These are phyloP conservation scores for Macadamia integrifolia DNA, from an alignment of 164 flowering plant genomes.

Conservation along the genomic window DNA sequence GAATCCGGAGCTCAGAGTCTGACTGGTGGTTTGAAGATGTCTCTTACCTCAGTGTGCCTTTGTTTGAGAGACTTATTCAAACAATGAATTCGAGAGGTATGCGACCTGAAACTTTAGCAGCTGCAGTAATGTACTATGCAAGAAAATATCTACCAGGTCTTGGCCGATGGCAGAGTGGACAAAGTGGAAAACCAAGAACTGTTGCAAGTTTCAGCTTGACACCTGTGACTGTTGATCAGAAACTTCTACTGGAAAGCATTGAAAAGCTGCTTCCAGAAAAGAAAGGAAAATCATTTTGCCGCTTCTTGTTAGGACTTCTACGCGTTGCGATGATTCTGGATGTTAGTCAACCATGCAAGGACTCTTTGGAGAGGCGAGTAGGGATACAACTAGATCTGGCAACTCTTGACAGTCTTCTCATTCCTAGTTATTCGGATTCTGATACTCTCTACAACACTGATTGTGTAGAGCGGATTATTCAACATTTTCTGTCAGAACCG, in stretches of 20 bases:
- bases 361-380: conserved; percentile 63
- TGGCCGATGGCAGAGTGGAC: conserved; percentile 63
- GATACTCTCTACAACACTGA: conserved; percentile 74
- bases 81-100: conserved; percentile 70
- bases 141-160: conserved; percentile 81
- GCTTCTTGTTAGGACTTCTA: conserved; percentile 74
- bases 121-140: conserved; percentile 76
- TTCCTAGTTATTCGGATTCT: conserved; percentile 81
- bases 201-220: conserved; percentile 62
- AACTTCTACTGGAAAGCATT: conserved; percentile 55
- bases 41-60: conserved; percentile 51
- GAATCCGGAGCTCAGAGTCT: conserved; percentile 60
- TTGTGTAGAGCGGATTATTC: conserved; percentile 65
- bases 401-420: conserved; percentile 66
- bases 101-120: conserved; percentile 60
- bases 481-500: conserved; percentile 56
- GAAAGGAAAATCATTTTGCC: conserved; percentile 77
- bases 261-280: conserved; percentile 64
- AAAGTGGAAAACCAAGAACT: conserved; percentile 40
- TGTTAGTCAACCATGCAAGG: conserved; percentile 48
- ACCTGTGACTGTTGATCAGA: conserved; percentile 63
- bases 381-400: conserved; percentile 86
- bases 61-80: conserved; percentile 72
- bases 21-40: conserved; percentile 99
- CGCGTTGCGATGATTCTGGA: conserved; percentile 76